Conservation (phyloP, 1,284 basidiomycete genomes). For the Rhodotorula sp. region DNA sequence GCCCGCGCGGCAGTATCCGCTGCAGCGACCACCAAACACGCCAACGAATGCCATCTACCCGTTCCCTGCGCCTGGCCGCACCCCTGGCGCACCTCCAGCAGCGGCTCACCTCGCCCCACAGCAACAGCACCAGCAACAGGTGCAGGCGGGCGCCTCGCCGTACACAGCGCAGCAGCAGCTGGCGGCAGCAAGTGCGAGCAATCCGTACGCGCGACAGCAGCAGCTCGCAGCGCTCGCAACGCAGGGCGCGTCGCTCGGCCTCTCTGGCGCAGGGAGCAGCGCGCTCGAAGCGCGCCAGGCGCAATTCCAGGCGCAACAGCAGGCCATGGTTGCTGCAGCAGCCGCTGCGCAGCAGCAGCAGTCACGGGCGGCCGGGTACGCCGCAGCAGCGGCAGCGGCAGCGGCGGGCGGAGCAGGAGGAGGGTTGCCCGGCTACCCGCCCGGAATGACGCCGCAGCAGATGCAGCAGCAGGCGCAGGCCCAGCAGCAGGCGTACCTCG, state of each 20-base stretch:
- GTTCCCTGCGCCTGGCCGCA: constrained; percentile 15
- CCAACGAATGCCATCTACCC: constrained; percentile 23
- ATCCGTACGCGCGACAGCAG: constrained; percentile 18
- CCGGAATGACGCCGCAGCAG: constrained; percentile 12
- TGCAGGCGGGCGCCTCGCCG: background rate
- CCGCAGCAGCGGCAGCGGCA: background rate
- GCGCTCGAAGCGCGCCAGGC: constrained; percentile 26
- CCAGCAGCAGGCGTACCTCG: constrained; percentile 5
- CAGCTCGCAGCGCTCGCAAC: constrained; percentile 17
- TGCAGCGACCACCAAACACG: constrained; percentile 13
- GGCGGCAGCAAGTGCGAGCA: background rate
- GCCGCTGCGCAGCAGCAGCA: background rate
- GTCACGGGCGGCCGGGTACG: background rate
- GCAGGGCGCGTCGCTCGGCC: background rate
- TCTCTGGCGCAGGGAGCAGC: background rate
- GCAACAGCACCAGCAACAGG: background rate
- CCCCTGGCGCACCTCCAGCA: background rate
- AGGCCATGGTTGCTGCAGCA: background rate
- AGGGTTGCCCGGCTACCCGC: background rate
- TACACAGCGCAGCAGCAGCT: constrained; percentile 14
- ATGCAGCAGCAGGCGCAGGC: constrained; percentile 19
- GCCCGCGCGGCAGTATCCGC: constrained; percentile 27
- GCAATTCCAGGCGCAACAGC: constrained; percentile 23
- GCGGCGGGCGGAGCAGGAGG: too few species aligned
- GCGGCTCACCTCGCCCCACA: background rate